phyloP scores from a whole-genome alignment of 2,329 filamentous ascomycete genomes.

The Sporothrix globosa region DNA sequence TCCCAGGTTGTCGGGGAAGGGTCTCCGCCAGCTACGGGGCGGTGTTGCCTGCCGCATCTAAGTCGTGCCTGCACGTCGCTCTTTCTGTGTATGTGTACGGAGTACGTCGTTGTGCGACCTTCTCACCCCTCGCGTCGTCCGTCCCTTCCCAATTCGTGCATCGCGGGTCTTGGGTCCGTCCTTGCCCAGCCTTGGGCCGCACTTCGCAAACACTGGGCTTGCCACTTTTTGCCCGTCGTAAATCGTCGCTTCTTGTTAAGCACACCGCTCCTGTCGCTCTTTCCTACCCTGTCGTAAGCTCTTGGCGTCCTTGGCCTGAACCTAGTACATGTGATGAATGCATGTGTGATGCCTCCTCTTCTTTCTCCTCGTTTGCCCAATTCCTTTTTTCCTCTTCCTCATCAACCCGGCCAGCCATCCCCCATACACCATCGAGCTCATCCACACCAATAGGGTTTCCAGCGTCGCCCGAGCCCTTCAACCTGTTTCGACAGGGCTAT shows the following conservation, averaged over 20 bases:
- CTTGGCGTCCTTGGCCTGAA: neutral
- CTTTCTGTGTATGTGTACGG: neutral
- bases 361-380: neutral
- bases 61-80: neutral
- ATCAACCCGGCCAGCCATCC: neutral
- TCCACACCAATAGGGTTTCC: neutral
- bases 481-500: conserved; percentile 5
- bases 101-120: conserved; percentile 9
- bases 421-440: neutral
- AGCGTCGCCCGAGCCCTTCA: neutral
- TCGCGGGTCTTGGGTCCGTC: neutral
- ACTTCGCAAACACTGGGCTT: neutral
- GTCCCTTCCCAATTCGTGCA: conserved; percentile 23
- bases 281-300: conserved; percentile 12
- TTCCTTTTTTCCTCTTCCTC: neutral
- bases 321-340: conserved; percentile 9
- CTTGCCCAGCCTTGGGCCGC: neutral
- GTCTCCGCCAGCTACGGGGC: neutral
- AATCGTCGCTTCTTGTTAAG: conserved; percentile 9
- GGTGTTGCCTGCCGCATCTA: neutral
- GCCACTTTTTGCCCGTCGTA: neutral
- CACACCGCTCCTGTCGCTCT: conserved; percentile 19
- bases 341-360: neutral
- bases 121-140: conserved; percentile 10
- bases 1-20: conserved; percentile 11